Conservation (phyloP, 805 yeast species). For the Zygosaccharomyces bisporus region DNA sequence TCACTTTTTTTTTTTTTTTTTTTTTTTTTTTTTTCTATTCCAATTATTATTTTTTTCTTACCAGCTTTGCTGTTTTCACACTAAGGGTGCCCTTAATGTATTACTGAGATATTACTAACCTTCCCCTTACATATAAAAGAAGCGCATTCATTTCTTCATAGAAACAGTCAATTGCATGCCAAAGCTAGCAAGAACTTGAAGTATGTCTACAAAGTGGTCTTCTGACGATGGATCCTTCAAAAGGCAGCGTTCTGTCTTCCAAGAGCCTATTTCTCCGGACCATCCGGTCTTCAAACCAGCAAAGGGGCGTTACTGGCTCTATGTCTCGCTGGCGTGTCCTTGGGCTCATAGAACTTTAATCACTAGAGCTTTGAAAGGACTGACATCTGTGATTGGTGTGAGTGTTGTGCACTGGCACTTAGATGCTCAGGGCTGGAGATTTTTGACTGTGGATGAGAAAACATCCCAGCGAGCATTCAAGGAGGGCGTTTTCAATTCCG, state of each 20-base stretch:
- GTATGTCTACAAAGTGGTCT: constrained; percentile 33
- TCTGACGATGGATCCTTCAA: constrained; percentile 50
- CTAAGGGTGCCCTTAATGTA: not conserved
- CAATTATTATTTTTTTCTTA: not conserved
- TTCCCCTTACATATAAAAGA: not conserved
- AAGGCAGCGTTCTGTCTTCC: constrained; percentile 53
- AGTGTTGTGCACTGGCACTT: constrained; percentile 89
- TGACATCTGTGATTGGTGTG: constrained; percentile 53
- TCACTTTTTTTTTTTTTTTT: too few relatives aligned
- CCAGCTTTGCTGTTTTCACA: not conserved
- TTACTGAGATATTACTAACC: not conserved
- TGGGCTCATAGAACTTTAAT: constrained; percentile 90
- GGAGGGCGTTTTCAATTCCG: constrained; percentile 11
- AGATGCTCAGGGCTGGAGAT: constrained; percentile 88
- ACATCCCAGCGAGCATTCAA: constrained; percentile 12
- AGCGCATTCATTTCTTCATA: not conserved
- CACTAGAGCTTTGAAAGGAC: constrained; percentile 69
- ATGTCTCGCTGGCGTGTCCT: constrained; percentile 88
- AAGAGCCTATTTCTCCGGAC: constrained; percentile 57
- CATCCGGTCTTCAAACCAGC: constrained; percentile 72
- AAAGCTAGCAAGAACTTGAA: not conserved
- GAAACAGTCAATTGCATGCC: not conserved
- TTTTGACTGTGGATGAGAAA: constrained; percentile 32
- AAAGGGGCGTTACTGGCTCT: constrained; percentile 76
- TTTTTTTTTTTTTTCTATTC: not conserved